Conservation (phyloP, 2,329 filamentous ascomycete genomes). For the Alternaria dauci region DNA sequence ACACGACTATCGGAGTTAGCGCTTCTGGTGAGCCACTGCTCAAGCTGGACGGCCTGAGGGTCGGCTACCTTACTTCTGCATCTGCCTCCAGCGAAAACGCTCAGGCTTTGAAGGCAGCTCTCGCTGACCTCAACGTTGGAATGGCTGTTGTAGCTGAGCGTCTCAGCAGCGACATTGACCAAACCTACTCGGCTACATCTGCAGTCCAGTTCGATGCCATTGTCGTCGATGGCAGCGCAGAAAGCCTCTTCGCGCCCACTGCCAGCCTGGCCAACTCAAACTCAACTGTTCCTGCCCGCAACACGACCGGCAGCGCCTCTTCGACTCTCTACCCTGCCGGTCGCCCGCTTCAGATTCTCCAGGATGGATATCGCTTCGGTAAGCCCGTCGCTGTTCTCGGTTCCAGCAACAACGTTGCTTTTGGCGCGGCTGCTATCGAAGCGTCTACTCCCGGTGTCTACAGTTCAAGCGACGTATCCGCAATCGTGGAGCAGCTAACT, state of each 20-base stretch:
- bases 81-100: constrained; percentile 54
- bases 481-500: constrained; percentile 34
- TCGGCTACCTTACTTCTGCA: constrained; percentile 67
- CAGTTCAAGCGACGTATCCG: constrained; percentile 16
- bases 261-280: constrained; percentile 38
- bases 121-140: constrained; percentile 63
- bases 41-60: constrained; percentile 68
- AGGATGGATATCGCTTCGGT: constrained; percentile 71
- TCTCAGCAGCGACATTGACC: constrained; percentile 62
- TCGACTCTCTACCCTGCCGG: constrained; percentile 70
- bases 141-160: constrained; percentile 69
- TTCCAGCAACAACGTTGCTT: constrained; percentile 47
- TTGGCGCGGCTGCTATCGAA: constrained; percentile 58
- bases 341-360: constrained; percentile 69
- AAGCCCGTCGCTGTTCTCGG: constrained; percentile 73
- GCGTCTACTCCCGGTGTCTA: constrained; percentile 51
- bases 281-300: constrained; percentile 25
- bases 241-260: constrained; percentile 62
- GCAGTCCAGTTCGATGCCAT: constrained; percentile 70
- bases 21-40: constrained; percentile 67
- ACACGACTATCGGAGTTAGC: constrained; percentile 68
- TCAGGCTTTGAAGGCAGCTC: constrained; percentile 63
- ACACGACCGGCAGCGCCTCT: constrained; percentile 28
- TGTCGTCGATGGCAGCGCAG: constrained; percentile 65
- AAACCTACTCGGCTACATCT: constrained; percentile 71